A percentile compares a stretch with the other conserved stretches of the same genome.
These are phyloP conservation scores for Mesembryanthemum crystallinum DNA, from an alignment of 148 eudicot species.

Conservation along the genomic window DNA sequence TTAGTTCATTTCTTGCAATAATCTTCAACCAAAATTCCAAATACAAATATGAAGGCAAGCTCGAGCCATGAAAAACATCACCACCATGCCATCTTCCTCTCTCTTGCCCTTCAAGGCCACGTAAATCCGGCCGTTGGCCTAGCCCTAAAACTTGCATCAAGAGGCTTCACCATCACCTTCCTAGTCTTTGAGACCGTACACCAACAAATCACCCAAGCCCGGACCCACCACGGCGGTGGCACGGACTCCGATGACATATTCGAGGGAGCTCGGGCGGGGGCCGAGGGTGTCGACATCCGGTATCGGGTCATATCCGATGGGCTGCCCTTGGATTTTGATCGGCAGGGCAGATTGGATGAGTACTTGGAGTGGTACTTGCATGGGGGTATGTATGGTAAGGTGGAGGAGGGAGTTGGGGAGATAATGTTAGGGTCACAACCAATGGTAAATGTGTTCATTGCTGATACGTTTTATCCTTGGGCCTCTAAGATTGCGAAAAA, in stretches of 20 bases:
- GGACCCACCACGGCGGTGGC: slow-evolving; percentile 9
- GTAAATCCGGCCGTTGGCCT: slow-evolving; percentile 53
- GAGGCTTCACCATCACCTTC: slow-evolving; percentile 67
- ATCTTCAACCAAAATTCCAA: too few species aligned
- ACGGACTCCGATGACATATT: slow-evolving; percentile 40
- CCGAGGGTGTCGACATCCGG: slow-evolving; percentile 26
- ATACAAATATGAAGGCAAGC: slow-evolving; percentile 12
- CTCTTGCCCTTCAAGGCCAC: slow-evolving; percentile 65
- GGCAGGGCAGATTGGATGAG: slow-evolving; percentile 23
- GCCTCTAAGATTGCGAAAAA: slow-evolving; percentile 47
- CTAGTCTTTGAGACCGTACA: slow-evolving; percentile 57
- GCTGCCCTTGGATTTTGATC: slow-evolving; percentile 27
- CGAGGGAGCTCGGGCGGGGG: slow-evolving; percentile 35
- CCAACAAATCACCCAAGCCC: slow-evolving; percentile 37
- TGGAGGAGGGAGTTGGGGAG: slow-evolving; percentile 37
- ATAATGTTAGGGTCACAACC: slow-evolving; percentile 24
- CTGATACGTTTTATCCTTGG: slow-evolving; percentile 73
- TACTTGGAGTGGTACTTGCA: slow-evolving; percentile 45
- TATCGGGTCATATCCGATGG: slow-evolving; percentile 30
- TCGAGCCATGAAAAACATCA: slow-evolving; percentile 4
- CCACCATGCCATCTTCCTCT: slow-evolving; percentile 47
- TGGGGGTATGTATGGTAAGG: slow-evolving; percentile 46
- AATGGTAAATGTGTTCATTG: slow-evolving; percentile 44
- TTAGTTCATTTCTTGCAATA: too few species aligned
- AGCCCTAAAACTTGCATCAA: slow-evolving; percentile 61